phyloP scores from a whole-genome alignment of 129 eudicot species.

The Tagetes patula region DNA sequence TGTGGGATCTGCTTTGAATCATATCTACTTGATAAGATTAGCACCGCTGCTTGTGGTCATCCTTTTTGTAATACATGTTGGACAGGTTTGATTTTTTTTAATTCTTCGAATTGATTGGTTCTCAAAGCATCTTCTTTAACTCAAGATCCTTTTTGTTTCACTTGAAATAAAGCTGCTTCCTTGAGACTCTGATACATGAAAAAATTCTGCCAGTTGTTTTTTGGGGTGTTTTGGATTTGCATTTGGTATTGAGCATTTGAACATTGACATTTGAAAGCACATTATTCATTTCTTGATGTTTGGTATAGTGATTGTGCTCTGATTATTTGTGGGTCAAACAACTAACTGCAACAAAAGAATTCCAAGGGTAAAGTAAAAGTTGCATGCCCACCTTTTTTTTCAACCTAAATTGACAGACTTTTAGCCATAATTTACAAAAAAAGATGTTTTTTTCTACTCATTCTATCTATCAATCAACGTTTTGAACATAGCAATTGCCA shows the following conservation, averaged over 20 bases:
- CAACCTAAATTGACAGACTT: constrained; percentile 1
- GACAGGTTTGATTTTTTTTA: constrained; percentile 11
- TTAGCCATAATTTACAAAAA: background rate
- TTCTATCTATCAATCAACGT: background rate
- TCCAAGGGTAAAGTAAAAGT: background rate
- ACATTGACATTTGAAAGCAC: background rate
- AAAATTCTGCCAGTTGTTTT: background rate
- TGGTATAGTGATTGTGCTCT: background rate
- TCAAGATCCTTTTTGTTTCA: background rate
- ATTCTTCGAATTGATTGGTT: background rate
- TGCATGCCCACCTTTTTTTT: background rate
- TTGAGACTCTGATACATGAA: constrained; percentile 10
- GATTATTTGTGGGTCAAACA: background rate
- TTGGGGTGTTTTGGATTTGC: constrained; percentile 4
- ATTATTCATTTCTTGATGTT: background rate
- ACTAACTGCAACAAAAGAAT: background rate
- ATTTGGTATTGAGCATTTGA: background rate
- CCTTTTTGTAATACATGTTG: constrained; percentile 44
- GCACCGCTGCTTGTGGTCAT: constrained; percentile 42
- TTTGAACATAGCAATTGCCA: background rate
- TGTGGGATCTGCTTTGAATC: constrained; percentile 52
- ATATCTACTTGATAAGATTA: background rate
- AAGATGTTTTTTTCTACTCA: background rate
- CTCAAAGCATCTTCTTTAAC: background rate
- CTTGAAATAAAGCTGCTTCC: background rate